Conservation (phyloP, 176 grass and related monocot species). For the maize (Zea mays) region DNA sequence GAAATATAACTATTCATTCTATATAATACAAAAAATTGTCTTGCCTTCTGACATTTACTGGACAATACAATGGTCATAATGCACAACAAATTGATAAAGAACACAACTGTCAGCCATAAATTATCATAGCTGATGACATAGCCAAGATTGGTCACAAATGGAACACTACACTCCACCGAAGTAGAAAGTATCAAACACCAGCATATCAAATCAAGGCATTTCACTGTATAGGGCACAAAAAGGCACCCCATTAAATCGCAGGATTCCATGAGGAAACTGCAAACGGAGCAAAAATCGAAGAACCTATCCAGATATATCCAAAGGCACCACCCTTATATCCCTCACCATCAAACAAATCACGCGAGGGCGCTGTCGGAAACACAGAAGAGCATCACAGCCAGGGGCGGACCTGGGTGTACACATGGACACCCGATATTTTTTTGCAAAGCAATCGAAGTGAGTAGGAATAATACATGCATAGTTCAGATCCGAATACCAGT, state of each 20-base stretch:
- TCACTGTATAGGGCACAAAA: background rate
- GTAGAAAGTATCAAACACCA: background rate
- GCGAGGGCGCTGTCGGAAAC: background rate
- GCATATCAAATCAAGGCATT: background rate
- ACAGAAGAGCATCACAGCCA: background rate
- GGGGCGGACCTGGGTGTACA: background rate
- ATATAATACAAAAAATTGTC: background rate
- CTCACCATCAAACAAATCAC: background rate
- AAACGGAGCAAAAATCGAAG: background rate
- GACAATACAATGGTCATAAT: background rate
- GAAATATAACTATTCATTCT: background rate
- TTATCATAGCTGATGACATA: background rate
- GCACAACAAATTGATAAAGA: background rate
- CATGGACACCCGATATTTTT: background rate
- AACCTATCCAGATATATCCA: background rate
- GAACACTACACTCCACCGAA: background rate
- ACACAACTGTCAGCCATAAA: background rate
- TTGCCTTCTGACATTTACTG: background rate
- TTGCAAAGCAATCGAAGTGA: background rate
- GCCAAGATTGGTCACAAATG: background rate
- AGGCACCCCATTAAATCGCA: background rate
- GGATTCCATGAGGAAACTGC: background rate
- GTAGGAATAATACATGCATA: background rate
- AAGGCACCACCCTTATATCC: background rate
- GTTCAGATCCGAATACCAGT: background rate